Evolutionary conservation across 225 moss, liverwort and hornwort genomes (phyloP), one percentile per base, ranked within the genome.

Genomic region (Straminergon stramineum): DNA sequence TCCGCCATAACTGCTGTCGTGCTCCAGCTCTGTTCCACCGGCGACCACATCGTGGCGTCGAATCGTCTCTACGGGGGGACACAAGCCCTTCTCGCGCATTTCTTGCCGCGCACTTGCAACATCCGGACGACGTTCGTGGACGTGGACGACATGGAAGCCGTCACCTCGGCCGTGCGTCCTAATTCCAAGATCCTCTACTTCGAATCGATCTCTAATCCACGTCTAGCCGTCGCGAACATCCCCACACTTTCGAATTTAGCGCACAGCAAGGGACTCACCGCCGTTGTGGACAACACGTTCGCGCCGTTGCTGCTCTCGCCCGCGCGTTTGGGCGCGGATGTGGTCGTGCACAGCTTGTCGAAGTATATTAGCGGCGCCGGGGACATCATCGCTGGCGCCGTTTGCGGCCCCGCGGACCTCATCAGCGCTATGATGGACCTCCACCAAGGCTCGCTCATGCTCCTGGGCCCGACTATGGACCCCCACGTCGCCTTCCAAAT

Each of bases 321-420:
- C 1, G 95, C 95, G 43, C 91, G 95, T 32, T 85, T 94, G 24
- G 98, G 98, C 58, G 97, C 98, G 35, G 98, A 97, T 70, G 95
- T 98, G 30, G 98, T 97, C 58, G 91, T 98, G 48, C 98, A 98
- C 75, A 98, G 98, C 89, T 91, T 98, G 87, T 95, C 98, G 26
- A 98, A 98, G 87, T 98, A 95, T 61, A 96, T 98, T 19, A 98
- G 98, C 82, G 98, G 98, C 87, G 95, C 95, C 41, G 96, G 97
- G 53, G 97, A 97, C 83, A 95, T 98, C 83, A 97, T 98, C n/a
- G 98, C 97, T 0, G 98, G 98, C 20, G 97, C 95, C 19, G 97
- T 98, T 9, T 98, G 97, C 88, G 97, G 98, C 71, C 94, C 97
- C 3, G 94, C 94, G 57, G 95, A 98, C 68, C 96, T 98, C 7